Conservation (phyloP, 2,329 filamentous ascomycete species). For the Aspergillus floridensis region DNA sequence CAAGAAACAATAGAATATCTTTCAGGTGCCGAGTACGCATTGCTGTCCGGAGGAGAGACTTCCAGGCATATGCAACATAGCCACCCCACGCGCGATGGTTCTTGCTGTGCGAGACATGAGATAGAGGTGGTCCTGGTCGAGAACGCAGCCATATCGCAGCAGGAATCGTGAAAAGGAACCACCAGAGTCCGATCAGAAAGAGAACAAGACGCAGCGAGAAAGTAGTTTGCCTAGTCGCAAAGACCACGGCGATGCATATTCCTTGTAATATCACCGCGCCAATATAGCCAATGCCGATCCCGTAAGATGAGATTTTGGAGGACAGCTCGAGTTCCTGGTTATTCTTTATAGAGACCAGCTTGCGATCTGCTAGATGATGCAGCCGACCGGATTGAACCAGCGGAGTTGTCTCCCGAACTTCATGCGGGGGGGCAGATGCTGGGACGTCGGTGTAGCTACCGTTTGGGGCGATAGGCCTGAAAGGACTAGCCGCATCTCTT, state of each 20-base stretch:
- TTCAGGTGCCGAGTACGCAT: constrained; percentile 70
- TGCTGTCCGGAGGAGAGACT: constrained; percentile 75
- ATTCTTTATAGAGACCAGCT: background rate
- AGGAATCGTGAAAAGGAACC: constrained; percentile 87
- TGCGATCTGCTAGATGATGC: constrained; percentile 5
- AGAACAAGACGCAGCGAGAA: constrained; percentile 85
- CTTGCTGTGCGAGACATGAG: constrained; percentile 37
- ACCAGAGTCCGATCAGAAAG: constrained; percentile 86
- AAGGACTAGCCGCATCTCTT: constrained; percentile 10
- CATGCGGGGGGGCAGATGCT: background rate
- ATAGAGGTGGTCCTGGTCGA: constrained; percentile 80
- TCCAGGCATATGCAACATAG: constrained; percentile 83
- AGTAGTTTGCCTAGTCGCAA: constrained; percentile 70
- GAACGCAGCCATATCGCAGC: constrained; percentile 83
- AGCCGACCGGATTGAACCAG: constrained; percentile 22
- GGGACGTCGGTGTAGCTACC: constrained; percentile 14
- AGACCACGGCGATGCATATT: constrained; percentile 72
- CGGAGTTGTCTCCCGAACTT: constrained; percentile 25
- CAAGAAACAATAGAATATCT: constrained; percentile 80
- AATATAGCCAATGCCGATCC: constrained; percentile 90
- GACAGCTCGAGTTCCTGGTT: constrained; percentile 75
- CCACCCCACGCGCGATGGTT: constrained; percentile 57
- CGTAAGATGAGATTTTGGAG: constrained; percentile 85
- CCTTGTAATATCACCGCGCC: constrained; percentile 83
- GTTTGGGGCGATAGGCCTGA: background rate